Evolutionary conservation across 495 filamentous ascomycete species (phyloP).

Genomic region (Penicillium cinerascens): DNA sequence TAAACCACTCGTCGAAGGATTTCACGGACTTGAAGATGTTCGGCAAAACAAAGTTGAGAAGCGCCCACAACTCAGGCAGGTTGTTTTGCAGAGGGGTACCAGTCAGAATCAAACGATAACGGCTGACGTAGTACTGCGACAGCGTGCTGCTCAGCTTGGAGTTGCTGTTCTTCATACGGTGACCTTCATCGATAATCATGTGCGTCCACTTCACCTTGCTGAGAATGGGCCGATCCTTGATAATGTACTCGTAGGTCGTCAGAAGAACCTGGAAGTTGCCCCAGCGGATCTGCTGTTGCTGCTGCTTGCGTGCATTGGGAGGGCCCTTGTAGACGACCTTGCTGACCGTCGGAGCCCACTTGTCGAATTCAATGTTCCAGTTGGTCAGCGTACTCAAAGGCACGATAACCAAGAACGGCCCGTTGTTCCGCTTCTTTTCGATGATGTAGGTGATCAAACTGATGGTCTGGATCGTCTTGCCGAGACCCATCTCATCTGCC

Average conservation of each 20-base stretch:
- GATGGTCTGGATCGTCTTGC: slow-evolving; percentile 99
- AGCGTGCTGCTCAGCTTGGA: slow-evolving; percentile 95
- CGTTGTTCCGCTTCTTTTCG: slow-evolving; percentile 88
- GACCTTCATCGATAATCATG: slow-evolving; percentile 99
- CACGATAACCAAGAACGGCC: slow-evolving; percentile 94
- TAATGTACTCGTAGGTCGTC: slow-evolving; percentile 99
- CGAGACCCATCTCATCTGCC: slow-evolving; percentile 99
- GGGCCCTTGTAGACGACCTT: slow-evolving; percentile 97
- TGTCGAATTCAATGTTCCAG: slow-evolving; percentile 98
- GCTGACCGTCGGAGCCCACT: slow-evolving; percentile 86
- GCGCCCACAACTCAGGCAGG: slow-evolving; percentile 89
- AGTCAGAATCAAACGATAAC: slow-evolving; percentile 93
- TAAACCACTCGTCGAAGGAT: slow-evolving; percentile 99
- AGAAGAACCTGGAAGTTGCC: slow-evolving; percentile 93
- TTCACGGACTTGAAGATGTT: slow-evolving; percentile 99
- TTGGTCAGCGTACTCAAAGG: slow-evolving; percentile 95
- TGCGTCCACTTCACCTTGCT: slow-evolving; percentile 99
- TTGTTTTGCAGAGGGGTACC: slow-evolving; percentile 98
- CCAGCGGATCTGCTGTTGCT: slow-evolving; percentile 90
- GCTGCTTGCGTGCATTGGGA: slow-evolving; percentile 80
- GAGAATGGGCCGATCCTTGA: slow-evolving; percentile 91
- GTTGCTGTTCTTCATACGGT: slow-evolving; percentile 98
- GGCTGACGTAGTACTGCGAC: slow-evolving; percentile 88
- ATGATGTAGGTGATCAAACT: slow-evolving; percentile 96
- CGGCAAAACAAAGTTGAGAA: slow-evolving; percentile 96